Evolutionary conservation across 2,329 filamentous ascomycete species (phyloP), one percentile per base, ranked within the genome.

Genomic region (Fusarium sp.): DNA sequence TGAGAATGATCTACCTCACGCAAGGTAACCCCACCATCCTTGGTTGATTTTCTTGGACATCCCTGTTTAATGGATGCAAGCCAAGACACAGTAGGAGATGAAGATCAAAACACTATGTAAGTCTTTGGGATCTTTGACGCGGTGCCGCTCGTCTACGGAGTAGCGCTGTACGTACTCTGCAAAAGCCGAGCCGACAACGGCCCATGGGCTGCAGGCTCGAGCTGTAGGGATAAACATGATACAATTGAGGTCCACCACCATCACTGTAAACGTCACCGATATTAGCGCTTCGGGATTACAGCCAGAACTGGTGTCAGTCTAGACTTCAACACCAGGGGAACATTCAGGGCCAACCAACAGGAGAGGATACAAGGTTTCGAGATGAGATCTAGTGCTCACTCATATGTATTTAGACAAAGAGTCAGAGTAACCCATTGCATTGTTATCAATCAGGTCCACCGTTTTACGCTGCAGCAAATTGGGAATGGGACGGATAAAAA

Each of bases 231-330:
- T 40, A 34, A 46, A 62, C 46, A 51, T 44, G 41, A 55, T 47
- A 45, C 48, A 45, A 32, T 20, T 22, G 14, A 34, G 61, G 34
- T 54, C 30, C 56, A 55, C 34, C 25, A 29, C 4, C 20, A 62
- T 37, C 32, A 42, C 41, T 24, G 56, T 16, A 46, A 41, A 70
- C 67, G 57, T 70, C 67, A 64, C 67, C 30, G 27, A 34, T 55
- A 27, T 58, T 58, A 34, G 57, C 47, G 52, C 44, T n/a, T 53
- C 25, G 65, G 46, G 45, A 57, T 65, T 30, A 25, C 37, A 45
- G 42, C 44, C 44, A 40, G 9, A 52, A 46, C 61, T 45, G 41
- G 59, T 27, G 18, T n/a, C 24, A 41, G 24, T 41, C 32, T 18
- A 52, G 22, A 20, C 48, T 25, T 37, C 18, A 54, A 40, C 12